These are phyloP conservation scores for Ascocoryne sarcoides DNA, from an alignment of 2,329 filamentous ascomycete species.

Conservation along the genomic window DNA sequence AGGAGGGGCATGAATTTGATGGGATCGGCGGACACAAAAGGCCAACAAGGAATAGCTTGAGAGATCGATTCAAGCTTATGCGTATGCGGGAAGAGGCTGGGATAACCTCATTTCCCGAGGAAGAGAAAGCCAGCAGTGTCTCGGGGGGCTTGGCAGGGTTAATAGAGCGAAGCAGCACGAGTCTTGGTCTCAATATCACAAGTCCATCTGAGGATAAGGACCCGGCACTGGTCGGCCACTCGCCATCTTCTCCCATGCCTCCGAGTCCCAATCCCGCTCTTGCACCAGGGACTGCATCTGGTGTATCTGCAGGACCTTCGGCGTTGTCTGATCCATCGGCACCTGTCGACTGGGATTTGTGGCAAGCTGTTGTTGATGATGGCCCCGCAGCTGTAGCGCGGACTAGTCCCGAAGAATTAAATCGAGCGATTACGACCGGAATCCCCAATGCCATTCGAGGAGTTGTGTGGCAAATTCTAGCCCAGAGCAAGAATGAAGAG, in stretches of 20 bases:
- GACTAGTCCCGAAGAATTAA: constrained; percentile 82
- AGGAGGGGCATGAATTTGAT: constrained; percentile 65
- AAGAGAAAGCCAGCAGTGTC: constrained; percentile 15
- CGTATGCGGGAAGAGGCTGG: constrained; percentile 66
- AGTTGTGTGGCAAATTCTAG: constrained; percentile 97
- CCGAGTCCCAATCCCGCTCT: constrained; percentile 51
- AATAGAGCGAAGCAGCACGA: constrained; percentile 33
- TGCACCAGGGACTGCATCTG: constrained; percentile 77
- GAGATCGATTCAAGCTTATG: constrained; percentile 71
- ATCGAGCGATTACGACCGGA: constrained; percentile 80
- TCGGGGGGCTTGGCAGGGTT: constrained; percentile 32
- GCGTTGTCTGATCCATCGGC: constrained; percentile 50
- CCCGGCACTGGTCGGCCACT: constrained; percentile 34
- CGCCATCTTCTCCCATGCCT: constrained; percentile 25
- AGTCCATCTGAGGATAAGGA: constrained; percentile 32
- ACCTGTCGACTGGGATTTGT: constrained; percentile 96
- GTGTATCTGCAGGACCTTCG: constrained; percentile 67
- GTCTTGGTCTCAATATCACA: constrained; percentile 35
- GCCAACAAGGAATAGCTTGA: constrained; percentile 54
- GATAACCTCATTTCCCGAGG: constrained; percentile 45
- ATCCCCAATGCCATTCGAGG: constrained; percentile 93
- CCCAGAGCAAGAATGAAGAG: constrained; percentile 89
- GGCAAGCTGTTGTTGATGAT: constrained; percentile 93
- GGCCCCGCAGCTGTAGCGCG: constrained; percentile 81
- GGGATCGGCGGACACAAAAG: constrained; percentile 37